phyloP scores from a whole-genome alignment of 2,329 filamentous ascomycete species.

The Botrytis medusae region DNA sequence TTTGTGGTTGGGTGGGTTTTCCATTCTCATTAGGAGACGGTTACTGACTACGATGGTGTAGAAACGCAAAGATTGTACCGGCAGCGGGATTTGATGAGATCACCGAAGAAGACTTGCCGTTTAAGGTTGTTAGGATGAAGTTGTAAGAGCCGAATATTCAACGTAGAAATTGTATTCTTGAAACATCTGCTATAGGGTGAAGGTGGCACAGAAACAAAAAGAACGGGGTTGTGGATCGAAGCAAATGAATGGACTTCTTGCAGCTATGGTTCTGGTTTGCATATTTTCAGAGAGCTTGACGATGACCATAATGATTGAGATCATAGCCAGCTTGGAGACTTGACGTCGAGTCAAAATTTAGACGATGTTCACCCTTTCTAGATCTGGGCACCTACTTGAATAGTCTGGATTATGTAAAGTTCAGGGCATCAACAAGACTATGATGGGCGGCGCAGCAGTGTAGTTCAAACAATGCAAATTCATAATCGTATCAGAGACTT shows the following conservation, averaged over 20 bases:
- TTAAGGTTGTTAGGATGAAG: conserved; percentile 18
- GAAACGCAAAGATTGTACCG: neutral
- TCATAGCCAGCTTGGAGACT: neutral
- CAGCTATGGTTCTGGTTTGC: neutral
- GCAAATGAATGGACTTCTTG: neutral
- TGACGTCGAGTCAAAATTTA: neutral
- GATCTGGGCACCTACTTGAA: neutral
- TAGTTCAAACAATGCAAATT: neutral
- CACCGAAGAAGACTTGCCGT: conserved; percentile 17
- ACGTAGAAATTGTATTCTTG: neutral
- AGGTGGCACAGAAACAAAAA: neutral
- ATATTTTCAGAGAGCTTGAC: neutral
- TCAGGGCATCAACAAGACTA: neutral
- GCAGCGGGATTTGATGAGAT: conserved; percentile 10
- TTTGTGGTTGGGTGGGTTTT: conserved; percentile 8
- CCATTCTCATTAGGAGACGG: neutral
- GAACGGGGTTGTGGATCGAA: neutral
- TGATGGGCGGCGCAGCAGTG: neutral
- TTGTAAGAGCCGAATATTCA: neutral
- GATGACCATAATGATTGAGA: neutral
- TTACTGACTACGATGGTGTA: neutral
- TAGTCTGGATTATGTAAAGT: neutral
- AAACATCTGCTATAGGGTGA: neutral
- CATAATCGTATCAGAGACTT: neutral
- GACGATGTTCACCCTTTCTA: neutral